Evolutionary conservation across 2,329 filamentous ascomycete species (phyloP), one percentile per base, ranked within the genome.

Genomic region (Septoria petroselini): DNA sequence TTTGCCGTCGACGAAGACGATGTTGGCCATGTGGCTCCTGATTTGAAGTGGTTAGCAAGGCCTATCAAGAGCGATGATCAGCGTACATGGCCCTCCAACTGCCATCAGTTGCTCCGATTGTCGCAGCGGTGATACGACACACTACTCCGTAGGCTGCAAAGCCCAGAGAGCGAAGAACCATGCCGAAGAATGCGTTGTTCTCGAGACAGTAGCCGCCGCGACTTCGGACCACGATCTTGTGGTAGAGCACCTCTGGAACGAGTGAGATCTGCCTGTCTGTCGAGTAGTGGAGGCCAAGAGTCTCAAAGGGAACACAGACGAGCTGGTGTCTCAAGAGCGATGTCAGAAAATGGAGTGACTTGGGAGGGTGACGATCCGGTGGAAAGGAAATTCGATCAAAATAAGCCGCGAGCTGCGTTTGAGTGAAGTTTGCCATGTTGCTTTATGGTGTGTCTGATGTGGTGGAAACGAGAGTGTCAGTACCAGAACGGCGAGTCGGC

Each of bases 161-260:
- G 0, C 78, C 78, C 25, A 83, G 59, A 0, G 72, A 75, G 18
- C 71, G 67, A 41, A 83, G 59, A 7, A 82, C 64, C 2, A 70
- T 72, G 6, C 69, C 72, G 50, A 82, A 76, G 30, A 83, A 65
- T 4, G 68, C 63, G 31, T 79, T 80, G 52, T 74, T 79, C 61
- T 83, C 79, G 76, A 83, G 79, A 62, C 79, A 82, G 52, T 82
- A 82, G 1, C 80, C 80, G 21, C 80, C 79, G 33, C 77, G 65
- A 2, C 71, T 70, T 1, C 76, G 52, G n/a, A 19, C 48, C 7
- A 65, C 72, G 25, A 82, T 70, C 62, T 82, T 82, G 25, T 73
- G 66, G 60, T 74, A 82, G 4, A 82, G 62, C 1, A 65, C 63
- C 11, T 76, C 64, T 0, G 75, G 69, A 44, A 81, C 71, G 23